Conservation (phyloP, 2,329 filamentous ascomycete species). For the Diplodia sapinea region DNA sequence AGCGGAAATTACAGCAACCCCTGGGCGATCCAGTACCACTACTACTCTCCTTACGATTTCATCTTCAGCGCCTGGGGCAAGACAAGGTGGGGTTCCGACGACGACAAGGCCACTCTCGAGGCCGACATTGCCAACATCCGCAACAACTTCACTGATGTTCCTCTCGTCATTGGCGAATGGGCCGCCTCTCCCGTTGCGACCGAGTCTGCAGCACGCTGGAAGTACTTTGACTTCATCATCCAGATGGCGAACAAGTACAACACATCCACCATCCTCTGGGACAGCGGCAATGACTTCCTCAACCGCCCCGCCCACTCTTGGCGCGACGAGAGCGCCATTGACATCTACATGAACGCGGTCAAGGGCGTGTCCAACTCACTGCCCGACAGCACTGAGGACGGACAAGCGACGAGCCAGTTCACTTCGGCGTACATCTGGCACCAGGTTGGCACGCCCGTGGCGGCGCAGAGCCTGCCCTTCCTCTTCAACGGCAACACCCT, state of each 20-base stretch:
- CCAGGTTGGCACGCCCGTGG: conserved; percentile 53
- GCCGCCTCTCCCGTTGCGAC: conserved; percentile 57
- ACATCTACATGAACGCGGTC: conserved; percentile 56
- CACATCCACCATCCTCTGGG: conserved; percentile 62
- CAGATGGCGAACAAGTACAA: conserved; percentile 57
- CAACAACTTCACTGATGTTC: conserved; percentile 61
- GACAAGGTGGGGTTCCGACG: conserved; percentile 64
- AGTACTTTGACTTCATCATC: conserved; percentile 62
- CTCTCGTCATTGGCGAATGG: conserved; percentile 65
- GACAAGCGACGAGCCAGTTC: conserved; percentile 51
- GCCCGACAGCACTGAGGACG: conserved; percentile 59
- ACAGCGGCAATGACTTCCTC: conserved; percentile 64
- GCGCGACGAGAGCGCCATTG: conserved; percentile 57
- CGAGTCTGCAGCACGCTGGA: conserved; percentile 63
- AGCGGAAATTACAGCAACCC: conserved; percentile 58
- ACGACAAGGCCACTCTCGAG: conserved; percentile 58
- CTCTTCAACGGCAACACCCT: conserved; percentile 62
- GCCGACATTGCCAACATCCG: conserved; percentile 59
- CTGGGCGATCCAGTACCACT: conserved; percentile 67
- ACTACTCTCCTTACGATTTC: conserved; percentile 61
- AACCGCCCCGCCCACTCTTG: conserved; percentile 57
- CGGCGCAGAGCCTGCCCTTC: conserved; percentile 55
- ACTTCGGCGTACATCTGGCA: conserved; percentile 64
- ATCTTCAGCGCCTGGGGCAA: conserved; percentile 61
- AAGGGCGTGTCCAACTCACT: conserved; percentile 57